Base-by-base conservation (phyloP, 441 rosid species). In the Populus hybrid region DNA sequence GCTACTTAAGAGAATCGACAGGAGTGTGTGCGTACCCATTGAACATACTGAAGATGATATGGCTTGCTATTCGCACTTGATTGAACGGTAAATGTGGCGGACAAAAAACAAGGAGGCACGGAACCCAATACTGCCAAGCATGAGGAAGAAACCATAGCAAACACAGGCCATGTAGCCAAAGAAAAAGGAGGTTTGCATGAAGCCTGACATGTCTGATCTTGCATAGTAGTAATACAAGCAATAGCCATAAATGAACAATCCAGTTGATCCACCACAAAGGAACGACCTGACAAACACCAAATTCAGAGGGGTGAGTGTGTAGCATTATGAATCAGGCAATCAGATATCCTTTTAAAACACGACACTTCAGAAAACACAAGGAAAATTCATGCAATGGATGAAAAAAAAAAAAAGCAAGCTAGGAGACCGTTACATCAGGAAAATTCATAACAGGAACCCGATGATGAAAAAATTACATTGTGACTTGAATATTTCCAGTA, bases 161-260 rank as follows among this genome's bases (percentile, higher is more conserved):
- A 26, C 28, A 26, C 28, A 26, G 28, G 28, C 90, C 90, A 87
- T 87, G 83, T 87, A 87, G 7, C 90, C 90, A 7, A 87, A 87
- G 87, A 87, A 87, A 79, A 86, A 87, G 8, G 90, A 87, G 68
- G 88, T 87, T 79, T 87, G 90, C 90, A 87, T 86, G 82, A 87
- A 87, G 36, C 90, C 90, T 5, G 90, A 84, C 90, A 87, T 87
- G 59, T 86, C 89, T 0, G 90, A 87, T 34, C 90, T 79, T 4
- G 89, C 89, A 66, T 80, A 78, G 81, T 87, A 86, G 84, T 87
- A 87, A 77, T 87, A 87, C 77, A 85, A 69, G 83, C 90, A 85
- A 73, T 87, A 87, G 50, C 82, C 90, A 36, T 85, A 87, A 68
- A 87, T 85, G 64, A 87, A 87, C 50, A 87, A 42, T 59, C 87